Conservation (phyloP, 192 early-diverging fungal genomes). For the Spizellomyces sp. region DNA sequence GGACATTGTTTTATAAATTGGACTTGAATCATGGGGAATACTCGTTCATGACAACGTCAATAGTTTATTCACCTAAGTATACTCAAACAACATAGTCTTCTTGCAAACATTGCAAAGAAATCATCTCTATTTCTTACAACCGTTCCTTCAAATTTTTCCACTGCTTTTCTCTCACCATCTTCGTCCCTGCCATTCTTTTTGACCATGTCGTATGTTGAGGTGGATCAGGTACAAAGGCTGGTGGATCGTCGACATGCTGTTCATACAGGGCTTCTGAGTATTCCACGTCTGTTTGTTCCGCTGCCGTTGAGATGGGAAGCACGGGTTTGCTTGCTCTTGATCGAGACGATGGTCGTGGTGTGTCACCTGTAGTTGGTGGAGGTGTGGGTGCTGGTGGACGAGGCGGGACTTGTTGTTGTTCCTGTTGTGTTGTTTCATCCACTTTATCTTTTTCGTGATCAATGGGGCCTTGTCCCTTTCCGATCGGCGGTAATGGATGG, state of each 20-base stretch:
- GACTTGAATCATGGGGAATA: neutral
- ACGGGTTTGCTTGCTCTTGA: slow-evolving; percentile 14
- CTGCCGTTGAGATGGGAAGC: neutral
- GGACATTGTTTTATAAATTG: neutral
- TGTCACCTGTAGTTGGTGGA: neutral
- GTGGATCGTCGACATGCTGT: neutral
- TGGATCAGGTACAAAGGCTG: neutral
- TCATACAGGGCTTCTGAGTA: no score
- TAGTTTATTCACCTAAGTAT: no score
- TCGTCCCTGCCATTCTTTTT: slow-evolving; percentile 35
- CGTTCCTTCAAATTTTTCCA: slow-evolving; percentile 29
- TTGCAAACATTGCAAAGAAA: no score
- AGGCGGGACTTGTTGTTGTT: slow-evolving; percentile 4
- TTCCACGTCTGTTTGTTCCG: neutral
- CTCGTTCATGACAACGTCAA: no score
- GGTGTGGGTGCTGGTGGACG: neutral
- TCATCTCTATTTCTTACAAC: neutral
- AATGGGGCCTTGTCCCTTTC: neutral
- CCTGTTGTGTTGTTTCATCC: neutral
- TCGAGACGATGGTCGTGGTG: neutral
- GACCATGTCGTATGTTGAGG: slow-evolving; percentile 25
- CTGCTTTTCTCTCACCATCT: slow-evolving; percentile 40
- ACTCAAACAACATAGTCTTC: no score
- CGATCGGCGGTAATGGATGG: slow-evolving; percentile 31
- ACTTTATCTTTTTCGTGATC: slow-evolving; percentile 2